A percentile compares a stretch with the other conserved stretches of the same genome.
Evolutionary conservation across 441 rosid species (phyloP).

Genomic region (Populus hybrid): DNA sequence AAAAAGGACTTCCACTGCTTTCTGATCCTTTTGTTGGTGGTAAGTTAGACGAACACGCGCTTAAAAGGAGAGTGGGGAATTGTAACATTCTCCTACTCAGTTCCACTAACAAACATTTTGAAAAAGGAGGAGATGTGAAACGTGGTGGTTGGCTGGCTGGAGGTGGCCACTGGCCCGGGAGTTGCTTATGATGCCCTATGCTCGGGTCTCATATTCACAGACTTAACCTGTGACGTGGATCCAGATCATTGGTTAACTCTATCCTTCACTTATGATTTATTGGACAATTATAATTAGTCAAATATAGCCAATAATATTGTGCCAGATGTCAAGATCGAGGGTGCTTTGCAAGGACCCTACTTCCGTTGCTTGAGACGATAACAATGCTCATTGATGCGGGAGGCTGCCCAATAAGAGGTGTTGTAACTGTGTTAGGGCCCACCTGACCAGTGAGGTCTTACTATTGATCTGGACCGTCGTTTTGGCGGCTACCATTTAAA

Average conservation of each 20-base stretch:
- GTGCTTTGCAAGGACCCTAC: slow-evolving; percentile 5
- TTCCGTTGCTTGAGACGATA: slow-evolving; percentile 44
- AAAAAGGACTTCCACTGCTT: not conserved
- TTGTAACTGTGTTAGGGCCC: slow-evolving; percentile 32
- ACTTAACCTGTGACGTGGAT: too few species aligned
- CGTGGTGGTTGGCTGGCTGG: slow-evolving; percentile 20
- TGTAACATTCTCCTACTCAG: slow-evolving; percentile 7
- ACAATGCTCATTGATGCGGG: slow-evolving; percentile 36
- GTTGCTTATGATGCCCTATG: too few species aligned
- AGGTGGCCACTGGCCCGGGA: not conserved
- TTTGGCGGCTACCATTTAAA: slow-evolving; percentile 13
- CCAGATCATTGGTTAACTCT: not conserved
- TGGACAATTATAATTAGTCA: not conserved
- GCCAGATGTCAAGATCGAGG: slow-evolving; percentile 29
- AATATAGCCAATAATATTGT: not conserved
- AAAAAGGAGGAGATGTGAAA: slow-evolving; percentile 5
- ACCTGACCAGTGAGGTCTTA: slow-evolving; percentile 18
- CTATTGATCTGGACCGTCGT: slow-evolving; percentile 37
- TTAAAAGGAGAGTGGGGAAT: slow-evolving; percentile 3
- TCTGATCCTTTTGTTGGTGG: not conserved
- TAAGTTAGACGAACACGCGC: slow-evolving; percentile 1
- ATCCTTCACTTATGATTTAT: not conserved
- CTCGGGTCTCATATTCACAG: too few species aligned
- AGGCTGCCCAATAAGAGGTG: slow-evolving; percentile 49
- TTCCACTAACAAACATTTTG: slow-evolving; percentile 18